These are phyloP conservation scores for Candida incommunis DNA, from an alignment of 805 yeast species.

Conservation along the genomic window DNA sequence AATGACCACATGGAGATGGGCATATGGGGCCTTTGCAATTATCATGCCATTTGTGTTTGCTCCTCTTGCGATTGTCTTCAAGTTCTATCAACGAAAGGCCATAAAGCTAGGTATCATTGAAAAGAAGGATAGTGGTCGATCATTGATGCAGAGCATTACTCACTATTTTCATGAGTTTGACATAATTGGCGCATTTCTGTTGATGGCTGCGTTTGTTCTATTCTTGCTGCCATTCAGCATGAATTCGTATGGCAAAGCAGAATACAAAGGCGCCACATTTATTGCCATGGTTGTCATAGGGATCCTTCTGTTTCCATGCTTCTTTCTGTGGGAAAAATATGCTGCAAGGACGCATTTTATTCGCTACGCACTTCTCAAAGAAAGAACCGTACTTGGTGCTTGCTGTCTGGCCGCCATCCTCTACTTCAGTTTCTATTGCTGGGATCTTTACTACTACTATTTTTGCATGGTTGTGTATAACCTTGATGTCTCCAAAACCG, in stretches of 20 bases:
- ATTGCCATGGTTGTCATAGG: slow-evolving; percentile 31
- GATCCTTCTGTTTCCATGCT: slow-evolving; percentile 31
- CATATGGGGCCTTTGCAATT: slow-evolving; percentile 34
- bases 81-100: slow-evolving; percentile 19
- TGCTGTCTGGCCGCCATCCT: slow-evolving; percentile 30
- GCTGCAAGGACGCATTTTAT: slow-evolving; percentile 42
- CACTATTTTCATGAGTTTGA: slow-evolving; percentile 24
- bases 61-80: slow-evolving; percentile 18
- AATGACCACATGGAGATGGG: slow-evolving; percentile 31
- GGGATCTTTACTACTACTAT: slow-evolving; percentile 43
- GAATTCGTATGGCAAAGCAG: slow-evolving; percentile 25
- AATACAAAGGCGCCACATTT: slow-evolving; percentile 6
- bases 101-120: slow-evolving; percentile 13
- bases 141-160: slow-evolving; percentile 9
- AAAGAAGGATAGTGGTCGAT: slow-evolving; percentile 10
- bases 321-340: slow-evolving; percentile 38
- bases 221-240: slow-evolving; percentile 26
- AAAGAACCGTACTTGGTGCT: slow-evolving; percentile 57
- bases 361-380: slow-evolving; percentile 38
- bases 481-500: slow-evolving; percentile 40
- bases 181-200: slow-evolving; percentile 22
- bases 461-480: slow-evolving; percentile 45
- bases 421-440: slow-evolving; percentile 40
- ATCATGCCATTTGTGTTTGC: slow-evolving; percentile 26
- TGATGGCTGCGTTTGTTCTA: slow-evolving; percentile 23